Conservation (phyloP, 2,329 filamentous ascomycete species). For the Metarhizium humberi region DNA sequence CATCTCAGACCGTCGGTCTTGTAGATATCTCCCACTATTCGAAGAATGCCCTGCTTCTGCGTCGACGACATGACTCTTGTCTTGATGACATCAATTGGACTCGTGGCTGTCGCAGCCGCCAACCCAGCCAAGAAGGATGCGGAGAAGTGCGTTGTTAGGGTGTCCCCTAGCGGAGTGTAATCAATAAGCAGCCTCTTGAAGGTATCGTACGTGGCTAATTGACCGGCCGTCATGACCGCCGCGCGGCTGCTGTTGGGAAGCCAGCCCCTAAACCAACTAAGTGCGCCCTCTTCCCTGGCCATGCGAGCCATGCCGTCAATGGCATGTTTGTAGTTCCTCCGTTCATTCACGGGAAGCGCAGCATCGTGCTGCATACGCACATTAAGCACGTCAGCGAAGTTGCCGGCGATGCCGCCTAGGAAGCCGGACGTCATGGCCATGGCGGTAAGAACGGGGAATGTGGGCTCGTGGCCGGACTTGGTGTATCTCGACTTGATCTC, state of each 20-base stretch:
- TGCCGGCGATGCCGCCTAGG: conserved; percentile 80
- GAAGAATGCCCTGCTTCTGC: conserved; percentile 40
- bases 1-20: conserved; percentile 63
- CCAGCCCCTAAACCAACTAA: conserved; percentile 73
- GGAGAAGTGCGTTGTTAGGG: conserved; percentile 67
- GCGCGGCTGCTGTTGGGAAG: conserved; percentile 75
- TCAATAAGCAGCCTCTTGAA: conserved; percentile 65
- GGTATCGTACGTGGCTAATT: conserved; percentile 76
- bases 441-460: conserved; percentile 67
- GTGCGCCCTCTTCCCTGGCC: conserved; percentile 72
- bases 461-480: conserved; percentile 49
- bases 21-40: conserved; percentile 58
- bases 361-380: conserved; percentile 97
- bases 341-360: conserved; percentile 60
- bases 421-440: conserved; percentile 81
- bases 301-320: conserved; percentile 80
- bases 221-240: conserved; percentile 78
- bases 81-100: conserved; percentile 82
- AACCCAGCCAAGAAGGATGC: conserved; percentile 72
- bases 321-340: conserved; percentile 83
- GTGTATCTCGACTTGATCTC: conserved; percentile 62
- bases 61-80: conserved; percentile 72
- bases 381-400: conserved; percentile 92
- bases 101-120: conserved; percentile 76
- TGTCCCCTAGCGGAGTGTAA: conserved; percentile 58